Percentiles rank a stretch among this genome's conserved stretches.
These are phyloP conservation scores for Neurospora pannonica DNA, from an alignment of 495 filamentous ascomycete species.

Conservation along the genomic window DNA sequence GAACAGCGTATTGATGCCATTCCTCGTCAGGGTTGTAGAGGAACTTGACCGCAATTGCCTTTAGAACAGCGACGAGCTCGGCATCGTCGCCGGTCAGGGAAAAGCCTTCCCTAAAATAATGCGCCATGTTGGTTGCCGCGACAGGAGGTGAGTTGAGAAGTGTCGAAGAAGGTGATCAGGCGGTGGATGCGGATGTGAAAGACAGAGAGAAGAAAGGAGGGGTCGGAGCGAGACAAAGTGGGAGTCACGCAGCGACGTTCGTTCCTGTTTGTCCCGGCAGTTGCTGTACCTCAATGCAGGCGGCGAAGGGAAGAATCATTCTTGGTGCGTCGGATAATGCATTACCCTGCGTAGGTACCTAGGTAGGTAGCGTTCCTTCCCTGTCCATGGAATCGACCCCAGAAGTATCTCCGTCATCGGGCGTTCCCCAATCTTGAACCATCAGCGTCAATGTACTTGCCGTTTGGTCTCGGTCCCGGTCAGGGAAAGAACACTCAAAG, in stretches of 20 bases:
- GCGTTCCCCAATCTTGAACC: neutral
- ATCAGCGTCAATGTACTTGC: neutral
- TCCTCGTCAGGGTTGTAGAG: neutral
- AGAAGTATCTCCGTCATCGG: neutral
- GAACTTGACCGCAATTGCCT: neutral
- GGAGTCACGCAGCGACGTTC: no score
- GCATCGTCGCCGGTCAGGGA: neutral
- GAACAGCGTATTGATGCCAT: neutral
- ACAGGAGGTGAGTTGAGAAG: neutral
- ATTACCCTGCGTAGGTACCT: neutral
- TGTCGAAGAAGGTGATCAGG: neutral
- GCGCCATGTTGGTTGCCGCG: neutral
- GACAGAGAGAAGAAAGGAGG: neutral
- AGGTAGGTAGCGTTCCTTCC: no score
- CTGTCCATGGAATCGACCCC: no score
- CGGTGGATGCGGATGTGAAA: neutral
- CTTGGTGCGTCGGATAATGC: no score
- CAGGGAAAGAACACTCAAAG: neutral
- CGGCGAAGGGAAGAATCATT: neutral
- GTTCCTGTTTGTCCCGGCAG: no score
- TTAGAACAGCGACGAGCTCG: neutral
- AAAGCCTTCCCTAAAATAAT: neutral
- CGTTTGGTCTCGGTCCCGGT: neutral
- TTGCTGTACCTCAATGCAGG: neutral
- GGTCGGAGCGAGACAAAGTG: neutral